Percentiles rank a stretch among this genome's conserved stretches.
Evolutionary conservation across 805 yeast species (phyloP).

Genomic region (Candida dendrica): DNA sequence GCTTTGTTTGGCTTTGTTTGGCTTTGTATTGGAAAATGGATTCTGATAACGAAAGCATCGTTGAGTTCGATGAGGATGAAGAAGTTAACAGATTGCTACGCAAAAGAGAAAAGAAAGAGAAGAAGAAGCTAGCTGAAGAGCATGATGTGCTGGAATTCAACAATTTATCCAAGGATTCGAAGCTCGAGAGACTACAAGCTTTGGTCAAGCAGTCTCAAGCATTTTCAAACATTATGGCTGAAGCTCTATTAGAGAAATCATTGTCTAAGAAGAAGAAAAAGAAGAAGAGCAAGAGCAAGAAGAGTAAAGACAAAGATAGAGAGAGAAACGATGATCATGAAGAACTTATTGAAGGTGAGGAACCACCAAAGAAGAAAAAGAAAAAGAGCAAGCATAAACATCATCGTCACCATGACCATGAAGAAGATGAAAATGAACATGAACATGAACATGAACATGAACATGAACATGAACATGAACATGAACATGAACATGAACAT

Average conservation of each 20-base stretch:
- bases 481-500: slow-evolving; percentile 18
- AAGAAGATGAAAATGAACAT: slow-evolving; percentile 2
- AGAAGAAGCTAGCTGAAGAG: slow-evolving; percentile 2
- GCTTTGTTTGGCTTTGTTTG: no score
- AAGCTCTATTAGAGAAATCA: slow-evolving; percentile 55
- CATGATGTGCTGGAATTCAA: slow-evolving; percentile 23
- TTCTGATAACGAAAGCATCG: no score
- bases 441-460: background rate
- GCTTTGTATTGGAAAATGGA: no score
- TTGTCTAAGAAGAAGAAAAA: slow-evolving; percentile 23
- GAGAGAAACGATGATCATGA: slow-evolving; percentile 4
- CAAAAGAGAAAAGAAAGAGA: slow-evolving; percentile 4
- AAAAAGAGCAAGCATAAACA: slow-evolving; percentile 7
- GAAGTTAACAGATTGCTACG: slow-evolving; percentile 10
- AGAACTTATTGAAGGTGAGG: slow-evolving; percentile 9
- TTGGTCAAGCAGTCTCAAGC: slow-evolving; percentile 84
- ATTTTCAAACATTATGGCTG: slow-evolving; percentile 80
- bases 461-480: slow-evolving; percentile 12
- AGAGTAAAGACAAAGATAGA: slow-evolving; percentile 1
- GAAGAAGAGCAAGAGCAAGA: slow-evolving; percentile 10
- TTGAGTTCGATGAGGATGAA: slow-evolving; percentile 11
- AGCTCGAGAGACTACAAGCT: slow-evolving; percentile 59
- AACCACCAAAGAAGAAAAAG: slow-evolving; percentile 18
- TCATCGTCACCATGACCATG: background rate
- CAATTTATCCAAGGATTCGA: slow-evolving; percentile 42